These are phyloP conservation scores for Aristolochia fimbriata DNA, from an alignment of 164 flowering plant species.

Conservation along the genomic window DNA sequence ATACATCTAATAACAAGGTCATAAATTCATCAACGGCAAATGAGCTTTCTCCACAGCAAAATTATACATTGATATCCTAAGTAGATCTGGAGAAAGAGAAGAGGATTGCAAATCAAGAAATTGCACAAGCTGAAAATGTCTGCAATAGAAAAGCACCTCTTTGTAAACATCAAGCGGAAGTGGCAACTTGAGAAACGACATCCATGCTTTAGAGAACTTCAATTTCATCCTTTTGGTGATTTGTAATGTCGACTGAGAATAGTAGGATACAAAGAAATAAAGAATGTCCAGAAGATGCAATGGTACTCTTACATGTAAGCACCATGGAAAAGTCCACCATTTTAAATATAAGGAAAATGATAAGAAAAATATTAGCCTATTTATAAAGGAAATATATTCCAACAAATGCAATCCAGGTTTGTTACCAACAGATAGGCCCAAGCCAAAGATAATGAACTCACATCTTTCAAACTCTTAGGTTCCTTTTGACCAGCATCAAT, in stretches of 20 bases:
- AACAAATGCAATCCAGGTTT: background rate
- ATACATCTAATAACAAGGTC: too few relatives aligned
- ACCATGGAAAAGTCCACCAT: background rate
- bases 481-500: background rate
- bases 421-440: background rate
- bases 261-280: conserved; percentile 1
- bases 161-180: conserved; percentile 89
- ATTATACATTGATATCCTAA: too few relatives aligned
- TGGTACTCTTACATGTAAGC: background rate
- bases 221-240: conserved; percentile 57
- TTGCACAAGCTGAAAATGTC: background rate
- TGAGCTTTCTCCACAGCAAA: too few relatives aligned
- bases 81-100: too few relatives aligned
- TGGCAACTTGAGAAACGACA: conserved; percentile 67
- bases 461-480: background rate
- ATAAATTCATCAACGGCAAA: too few relatives aligned
- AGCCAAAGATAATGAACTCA: background rate
- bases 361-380: too few relatives aligned
- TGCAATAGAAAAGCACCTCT: conserved; percentile 42
- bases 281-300: background rate
- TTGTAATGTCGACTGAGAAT: conserved; percentile 38
- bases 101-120: too few relatives aligned
- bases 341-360: background rate
- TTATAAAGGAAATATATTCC: background rate
- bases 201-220: conserved; percentile 86